phyloP scores from a whole-genome alignment of 768 basidiomycete species.

The Mycena vulgaris region DNA sequence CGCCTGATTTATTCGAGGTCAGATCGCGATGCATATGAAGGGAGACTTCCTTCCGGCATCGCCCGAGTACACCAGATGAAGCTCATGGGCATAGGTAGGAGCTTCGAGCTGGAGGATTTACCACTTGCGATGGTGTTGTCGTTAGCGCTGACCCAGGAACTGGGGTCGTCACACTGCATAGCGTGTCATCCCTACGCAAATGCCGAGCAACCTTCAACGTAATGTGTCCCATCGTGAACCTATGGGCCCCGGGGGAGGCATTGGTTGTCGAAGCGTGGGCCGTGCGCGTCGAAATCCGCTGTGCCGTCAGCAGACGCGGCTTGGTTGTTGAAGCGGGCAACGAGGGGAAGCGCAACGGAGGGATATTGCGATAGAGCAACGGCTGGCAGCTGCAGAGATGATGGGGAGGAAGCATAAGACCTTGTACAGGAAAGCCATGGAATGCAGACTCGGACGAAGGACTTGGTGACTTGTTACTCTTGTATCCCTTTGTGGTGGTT shows the following conservation, averaged over 20 bases:
- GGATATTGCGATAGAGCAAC: neutral
- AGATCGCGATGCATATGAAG: neutral
- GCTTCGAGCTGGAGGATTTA: conserved; percentile 55
- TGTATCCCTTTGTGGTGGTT: neutral
- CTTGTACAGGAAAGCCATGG: too few species aligned
- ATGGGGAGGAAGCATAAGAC: too few species aligned
- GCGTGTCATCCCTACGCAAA: too few species aligned
- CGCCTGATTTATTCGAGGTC: neutral
- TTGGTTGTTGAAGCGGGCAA: conserved; percentile 26
- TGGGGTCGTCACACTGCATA: conserved; percentile 19
- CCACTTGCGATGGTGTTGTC: conserved; percentile 64
- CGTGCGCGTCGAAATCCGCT: conserved; percentile 25
- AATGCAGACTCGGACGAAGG: too few species aligned
- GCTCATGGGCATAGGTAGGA: conserved; percentile 57
- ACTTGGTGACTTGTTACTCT: too few species aligned
- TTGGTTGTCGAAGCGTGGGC: conserved; percentile 32
- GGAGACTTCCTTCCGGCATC: conserved; percentile 52
- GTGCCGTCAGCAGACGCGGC: conserved; percentile 28
- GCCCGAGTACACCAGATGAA: conserved; percentile 67
- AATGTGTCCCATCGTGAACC: conserved; percentile 27
- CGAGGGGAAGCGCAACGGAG: too few species aligned
- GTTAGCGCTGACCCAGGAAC: conserved; percentile 22
- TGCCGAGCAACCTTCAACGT: neutral
- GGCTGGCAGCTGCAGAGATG: neutral
- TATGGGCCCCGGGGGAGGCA: conserved; percentile 22